Base-by-base conservation (phyloP, 1,284 basidiomycete genomes). In the Melampsora larici-populina region DNA sequence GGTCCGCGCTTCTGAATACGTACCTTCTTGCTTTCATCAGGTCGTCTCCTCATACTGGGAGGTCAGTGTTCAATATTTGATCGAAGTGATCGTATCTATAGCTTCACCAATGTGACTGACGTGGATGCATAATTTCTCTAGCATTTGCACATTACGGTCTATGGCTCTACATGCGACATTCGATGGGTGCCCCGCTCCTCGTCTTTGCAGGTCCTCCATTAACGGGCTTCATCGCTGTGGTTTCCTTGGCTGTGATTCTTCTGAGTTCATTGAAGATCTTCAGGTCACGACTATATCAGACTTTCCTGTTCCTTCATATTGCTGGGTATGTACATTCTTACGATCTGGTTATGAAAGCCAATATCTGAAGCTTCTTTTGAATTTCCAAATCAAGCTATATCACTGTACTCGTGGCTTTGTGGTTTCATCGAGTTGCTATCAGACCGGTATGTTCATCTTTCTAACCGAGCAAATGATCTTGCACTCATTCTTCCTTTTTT, bases 301-400 rank as follows among this genome's bases (percentile, higher is more conserved):
- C 46, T 21, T 73, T 73, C 36, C 31, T 73, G 11, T 13, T 33
- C 18, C 46, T 40, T 21, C 71, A 73, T 36, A 55, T 73, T 26
- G 24, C 63, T 17, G 71, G 71, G 71, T 73, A 49, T 33, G 58
- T 40, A 33, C 40, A 43, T 24, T 9, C 40, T 29, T n/a, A 9
- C 7, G 8, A 58, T n/a, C 3, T 29, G 9, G n/a, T 21, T 15
- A 46, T 62, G 29, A 43, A 24, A 62, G 7, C 8, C 31, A 2
- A 13, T n/a, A 13, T 11, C 31, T 29, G 21, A 31, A 40, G 4
- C 58, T 33, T 29, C n/a, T 24, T 60, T 29, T 18, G 2, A 15
- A 43, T 13, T 15, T 43, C 15, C n/a, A n/a, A 24, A 24, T n/a
- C n/a, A 40, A 71, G 70, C 26, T 71, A 62, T 63, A 2, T 46